Evolutionary conservation across 2,329 filamentous ascomycete genomes (phyloP).

Genomic region (Colletotrichum eremochloae): DNA sequence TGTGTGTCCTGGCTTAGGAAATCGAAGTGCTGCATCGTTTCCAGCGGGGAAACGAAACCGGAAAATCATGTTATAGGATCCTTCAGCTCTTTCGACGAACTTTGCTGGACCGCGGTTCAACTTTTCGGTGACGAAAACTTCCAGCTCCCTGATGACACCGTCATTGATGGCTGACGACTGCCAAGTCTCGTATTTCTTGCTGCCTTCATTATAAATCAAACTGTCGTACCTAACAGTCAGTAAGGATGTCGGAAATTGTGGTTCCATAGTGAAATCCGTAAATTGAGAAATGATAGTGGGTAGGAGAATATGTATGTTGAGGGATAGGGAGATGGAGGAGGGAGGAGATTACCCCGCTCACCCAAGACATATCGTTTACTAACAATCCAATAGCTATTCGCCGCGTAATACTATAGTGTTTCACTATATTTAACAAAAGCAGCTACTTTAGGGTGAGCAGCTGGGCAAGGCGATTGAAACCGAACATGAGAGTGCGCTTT

Average conservation of each 20-base stretch:
- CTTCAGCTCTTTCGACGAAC: background rate
- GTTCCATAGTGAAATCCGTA: background rate
- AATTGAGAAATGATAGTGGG: background rate
- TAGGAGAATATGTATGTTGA: background rate
- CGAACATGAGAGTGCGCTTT: too few species aligned
- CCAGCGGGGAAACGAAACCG: background rate
- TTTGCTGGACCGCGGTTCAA: background rate
- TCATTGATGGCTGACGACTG: background rate
- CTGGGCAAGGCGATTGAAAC: too few species aligned
- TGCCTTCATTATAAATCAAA: background rate
- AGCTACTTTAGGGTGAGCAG: too few species aligned
- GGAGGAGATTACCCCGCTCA: background rate
- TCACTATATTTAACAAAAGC: too few species aligned
- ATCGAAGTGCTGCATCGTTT: background rate
- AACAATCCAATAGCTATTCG: too few species aligned
- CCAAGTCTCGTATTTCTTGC: background rate
- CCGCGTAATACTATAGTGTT: too few species aligned
- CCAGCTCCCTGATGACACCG: background rate
- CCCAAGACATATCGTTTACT: too few species aligned
- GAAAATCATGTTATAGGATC: background rate
- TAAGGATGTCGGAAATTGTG: background rate
- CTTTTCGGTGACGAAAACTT: background rate
- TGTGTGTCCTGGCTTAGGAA: conserved; percentile 1
- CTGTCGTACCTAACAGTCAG: background rate
- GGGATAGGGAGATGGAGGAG: background rate